phyloP scores from a whole-genome alignment of 352 stramenopile species.

The Plasmopara viticola region DNA sequence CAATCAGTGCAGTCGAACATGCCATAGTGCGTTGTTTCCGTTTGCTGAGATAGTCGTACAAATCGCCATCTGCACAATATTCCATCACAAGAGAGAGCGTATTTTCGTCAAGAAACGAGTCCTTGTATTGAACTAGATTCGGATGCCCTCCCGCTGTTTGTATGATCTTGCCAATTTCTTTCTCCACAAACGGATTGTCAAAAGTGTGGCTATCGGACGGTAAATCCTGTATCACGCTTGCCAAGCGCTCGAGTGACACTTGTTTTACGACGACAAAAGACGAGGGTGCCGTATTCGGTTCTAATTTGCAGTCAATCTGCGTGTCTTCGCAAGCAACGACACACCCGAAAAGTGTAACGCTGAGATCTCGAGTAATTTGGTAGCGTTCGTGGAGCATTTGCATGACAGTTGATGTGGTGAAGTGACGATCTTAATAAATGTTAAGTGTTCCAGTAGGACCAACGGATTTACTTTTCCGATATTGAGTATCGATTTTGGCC shows the following conservation, averaged over 20 bases:
- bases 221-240: conserved; percentile 18
- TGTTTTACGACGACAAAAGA: conserved; percentile 1
- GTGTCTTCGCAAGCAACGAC: conserved; percentile 41
- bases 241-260: conserved; percentile 29
- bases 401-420: conserved; percentile 6
- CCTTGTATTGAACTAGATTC: conserved; percentile 37
- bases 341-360: conserved; percentile 39
- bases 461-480: conserved; percentile 6
- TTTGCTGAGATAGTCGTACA: conserved; percentile 29
- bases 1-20: conserved; percentile 17
- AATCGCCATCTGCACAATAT: conserved; percentile 28
- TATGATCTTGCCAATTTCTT: conserved; percentile 29
- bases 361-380: conserved; percentile 27
- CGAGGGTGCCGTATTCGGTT: background rate
- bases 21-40: conserved; percentile 21
- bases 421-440: conserved; percentile 10
- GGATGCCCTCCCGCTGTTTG: conserved; percentile 30
- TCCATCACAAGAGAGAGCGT: conserved; percentile 44
- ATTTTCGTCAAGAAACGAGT: conserved; percentile 35
- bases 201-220: conserved; percentile 14
- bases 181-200: conserved; percentile 42
- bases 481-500: conserved; percentile 1
- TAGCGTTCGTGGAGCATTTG: conserved; percentile 25
- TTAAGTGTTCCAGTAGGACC: conserved; percentile 6
- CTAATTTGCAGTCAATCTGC: background rate